phyloP scores from a whole-genome alignment of 768 basidiomycete species.

The Boletellus ananas region DNA sequence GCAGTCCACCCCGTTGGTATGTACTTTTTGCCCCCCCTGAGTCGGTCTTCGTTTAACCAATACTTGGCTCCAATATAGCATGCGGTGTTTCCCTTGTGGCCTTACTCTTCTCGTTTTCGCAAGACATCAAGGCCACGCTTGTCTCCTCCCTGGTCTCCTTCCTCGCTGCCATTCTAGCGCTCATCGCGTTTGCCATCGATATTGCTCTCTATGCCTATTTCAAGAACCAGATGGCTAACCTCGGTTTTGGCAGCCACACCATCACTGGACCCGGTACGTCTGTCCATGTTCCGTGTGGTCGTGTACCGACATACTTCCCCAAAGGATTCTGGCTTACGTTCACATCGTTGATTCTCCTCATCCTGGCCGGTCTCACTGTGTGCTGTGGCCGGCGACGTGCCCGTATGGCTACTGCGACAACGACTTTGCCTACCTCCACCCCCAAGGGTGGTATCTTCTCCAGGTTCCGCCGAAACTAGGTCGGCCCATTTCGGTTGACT shows the following conservation, averaged over 20 bases:
- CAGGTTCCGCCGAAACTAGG: constrained; percentile 38
- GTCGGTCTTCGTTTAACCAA: background rate
- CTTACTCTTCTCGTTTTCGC: constrained; percentile 56
- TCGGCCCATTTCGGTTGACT: background rate
- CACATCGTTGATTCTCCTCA: constrained; percentile 56
- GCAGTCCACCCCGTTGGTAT: constrained; percentile 73
- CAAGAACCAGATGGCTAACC: constrained; percentile 52
- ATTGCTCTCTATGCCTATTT: constrained; percentile 66
- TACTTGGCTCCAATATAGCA: constrained; percentile 25
- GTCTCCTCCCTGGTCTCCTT: constrained; percentile 51
- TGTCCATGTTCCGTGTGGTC: background rate
- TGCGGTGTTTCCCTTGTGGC: constrained; percentile 60
- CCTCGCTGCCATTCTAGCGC: constrained; percentile 62
- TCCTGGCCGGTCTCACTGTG: constrained; percentile 64
- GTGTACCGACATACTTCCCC: constrained; percentile 1
- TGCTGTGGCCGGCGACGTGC: constrained; percentile 63
- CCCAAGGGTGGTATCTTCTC: constrained; percentile 30
- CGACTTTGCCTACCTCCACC: constrained; percentile 9
- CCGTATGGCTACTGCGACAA: constrained; percentile 42
- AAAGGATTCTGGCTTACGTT: constrained; percentile 77
- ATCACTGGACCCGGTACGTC: constrained; percentile 60
- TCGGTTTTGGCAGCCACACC: constrained; percentile 43
- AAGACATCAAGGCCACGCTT: constrained; percentile 44
- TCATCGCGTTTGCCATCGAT: constrained; percentile 75
- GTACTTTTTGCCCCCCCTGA: constrained; percentile 19